Evolutionary conservation across 225 moss, liverwort and hornwort genomes (phyloP).

Genomic region (Pleurozium schreberi): DNA sequence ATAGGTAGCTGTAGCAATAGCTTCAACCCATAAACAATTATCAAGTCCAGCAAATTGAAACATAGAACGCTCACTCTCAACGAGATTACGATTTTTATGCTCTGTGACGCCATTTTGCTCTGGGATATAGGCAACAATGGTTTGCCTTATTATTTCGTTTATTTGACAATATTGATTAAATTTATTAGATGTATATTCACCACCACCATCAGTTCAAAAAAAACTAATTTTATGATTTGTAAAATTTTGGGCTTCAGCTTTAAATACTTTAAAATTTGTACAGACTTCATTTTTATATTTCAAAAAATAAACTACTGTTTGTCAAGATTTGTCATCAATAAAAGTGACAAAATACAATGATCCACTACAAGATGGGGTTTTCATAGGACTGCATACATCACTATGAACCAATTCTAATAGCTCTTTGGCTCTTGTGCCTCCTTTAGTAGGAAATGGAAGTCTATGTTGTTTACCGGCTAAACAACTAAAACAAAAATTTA

Average conservation of each 20-base stretch:
- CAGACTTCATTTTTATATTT: neutral
- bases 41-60: neutral
- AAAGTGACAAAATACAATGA: neutral
- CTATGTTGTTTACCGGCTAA: too few species aligned
- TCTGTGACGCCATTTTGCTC: neutral
- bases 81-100: neutral
- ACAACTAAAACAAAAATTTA: too few species aligned
- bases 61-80: neutral
- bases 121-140: accelerated
- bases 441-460: too few species aligned
- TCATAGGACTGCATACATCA: too few species aligned
- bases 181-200: neutral
- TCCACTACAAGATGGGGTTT: too few species aligned
- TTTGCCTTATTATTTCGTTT: neutral
- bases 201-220: neutral
- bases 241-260: neutral
- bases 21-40: neutral
- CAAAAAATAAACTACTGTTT: neutral
- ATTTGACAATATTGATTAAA: neutral
- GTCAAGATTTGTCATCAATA: neutral
- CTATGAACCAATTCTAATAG: too few species aligned
- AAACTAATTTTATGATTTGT: neutral
- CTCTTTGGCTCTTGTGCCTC: too few species aligned
- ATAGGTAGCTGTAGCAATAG: neutral
- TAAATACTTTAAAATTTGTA: neutral